phyloP scores from a whole-genome alignment of 2,329 filamentous ascomycete genomes.

The Aurifilum marmelostoma region DNA sequence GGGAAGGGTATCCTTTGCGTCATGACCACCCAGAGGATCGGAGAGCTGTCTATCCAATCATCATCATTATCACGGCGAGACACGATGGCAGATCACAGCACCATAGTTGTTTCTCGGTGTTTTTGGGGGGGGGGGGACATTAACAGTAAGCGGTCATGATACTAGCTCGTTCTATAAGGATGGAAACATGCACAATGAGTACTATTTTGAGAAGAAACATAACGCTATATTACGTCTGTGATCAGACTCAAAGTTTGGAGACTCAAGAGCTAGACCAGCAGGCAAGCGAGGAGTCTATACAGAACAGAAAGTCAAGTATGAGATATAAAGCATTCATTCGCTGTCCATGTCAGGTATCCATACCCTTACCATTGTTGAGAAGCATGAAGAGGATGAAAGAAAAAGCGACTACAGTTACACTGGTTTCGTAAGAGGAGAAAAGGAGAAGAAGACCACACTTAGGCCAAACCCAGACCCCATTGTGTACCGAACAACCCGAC shows the following conservation, averaged over 20 bases:
- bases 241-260: neutral
- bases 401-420: slow-evolving; percentile 28
- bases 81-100: neutral
- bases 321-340: slow-evolving; percentile 27
- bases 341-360: slow-evolving; percentile 26
- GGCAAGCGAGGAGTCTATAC: neutral
- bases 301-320: neutral
- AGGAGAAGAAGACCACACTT: neutral
- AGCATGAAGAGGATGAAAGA: slow-evolving; percentile 20
- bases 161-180: neutral
- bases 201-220: neutral
- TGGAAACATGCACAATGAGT: neutral
- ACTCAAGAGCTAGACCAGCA: neutral
- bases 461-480: neutral
- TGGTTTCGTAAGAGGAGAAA: slow-evolving; percentile 8
- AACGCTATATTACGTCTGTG: neutral
- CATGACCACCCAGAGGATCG: neutral
- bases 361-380: slow-evolving; percentile 13
- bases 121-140: too few relatives aligned
- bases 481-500: neutral
- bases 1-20: neutral
- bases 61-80: neutral
- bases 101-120: neutral
- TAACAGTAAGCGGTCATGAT: neutral
- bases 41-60: neutral